Conservation (phyloP, 2,329 filamentous ascomycete species). For the Didymella arachidicola region DNA sequence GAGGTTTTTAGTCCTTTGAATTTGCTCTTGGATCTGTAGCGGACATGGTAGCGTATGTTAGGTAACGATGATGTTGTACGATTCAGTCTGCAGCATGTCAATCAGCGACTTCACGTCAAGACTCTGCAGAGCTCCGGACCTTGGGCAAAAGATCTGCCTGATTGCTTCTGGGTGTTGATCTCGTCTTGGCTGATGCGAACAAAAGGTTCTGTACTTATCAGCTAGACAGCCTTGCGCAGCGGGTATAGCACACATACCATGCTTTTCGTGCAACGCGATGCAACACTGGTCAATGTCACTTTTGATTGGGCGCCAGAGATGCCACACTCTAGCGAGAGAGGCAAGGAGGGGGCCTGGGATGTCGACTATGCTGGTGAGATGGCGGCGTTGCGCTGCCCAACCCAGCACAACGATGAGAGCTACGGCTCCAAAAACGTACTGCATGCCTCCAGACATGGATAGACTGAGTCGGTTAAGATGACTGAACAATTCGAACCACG, state of each 20-base stretch:
- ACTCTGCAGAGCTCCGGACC: slow-evolving; percentile 26
- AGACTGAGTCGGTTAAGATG: neutral
- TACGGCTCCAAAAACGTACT: neutral
- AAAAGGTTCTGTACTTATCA: slow-evolving; percentile 34
- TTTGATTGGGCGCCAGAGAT: slow-evolving; percentile 1
- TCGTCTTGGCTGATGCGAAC: slow-evolving; percentile 56
- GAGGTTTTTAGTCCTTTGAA: slow-evolving; percentile 26
- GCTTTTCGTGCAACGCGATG: slow-evolving; percentile 4
- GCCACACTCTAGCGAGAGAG: slow-evolving; percentile 1
- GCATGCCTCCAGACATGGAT: neutral
- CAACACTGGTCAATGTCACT: slow-evolving; percentile 6
- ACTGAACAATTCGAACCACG: neutral
- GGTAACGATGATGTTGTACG: slow-evolving; percentile 51
- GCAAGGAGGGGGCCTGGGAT: slow-evolving; percentile 2
- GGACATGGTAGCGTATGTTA: slow-evolving; percentile 54
- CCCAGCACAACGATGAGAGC: neutral
- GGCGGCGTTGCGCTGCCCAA: neutral
- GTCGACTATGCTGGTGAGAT: neutral
- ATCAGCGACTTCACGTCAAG: neutral
- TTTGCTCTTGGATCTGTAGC: slow-evolving; percentile 48
- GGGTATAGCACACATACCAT: neutral
- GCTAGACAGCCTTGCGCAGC: no score
- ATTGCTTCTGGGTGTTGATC: slow-evolving; percentile 56
- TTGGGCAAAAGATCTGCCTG: slow-evolving; percentile 49
- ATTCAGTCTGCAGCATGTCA: slow-evolving; percentile 29